phyloP scores from a whole-genome alignment of 2,329 filamentous ascomycete species.

The Hypoxylon sp. region DNA sequence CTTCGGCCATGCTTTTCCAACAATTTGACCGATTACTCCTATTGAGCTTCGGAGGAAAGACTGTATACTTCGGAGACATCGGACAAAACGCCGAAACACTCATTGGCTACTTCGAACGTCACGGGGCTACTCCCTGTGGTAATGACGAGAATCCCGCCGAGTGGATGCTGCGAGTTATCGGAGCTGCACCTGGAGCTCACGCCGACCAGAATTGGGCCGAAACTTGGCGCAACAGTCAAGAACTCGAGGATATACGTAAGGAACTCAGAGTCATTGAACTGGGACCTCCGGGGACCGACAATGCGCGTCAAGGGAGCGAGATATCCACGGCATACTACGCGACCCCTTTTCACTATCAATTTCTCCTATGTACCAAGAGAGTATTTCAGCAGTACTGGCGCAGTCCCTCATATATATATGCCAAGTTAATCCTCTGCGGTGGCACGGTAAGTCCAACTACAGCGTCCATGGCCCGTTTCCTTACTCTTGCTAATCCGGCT shows the following conservation, averaged over 20 bases:
- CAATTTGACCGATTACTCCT: slow-evolving; percentile 68
- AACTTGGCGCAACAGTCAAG: slow-evolving; percentile 67
- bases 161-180: slow-evolving; percentile 68
- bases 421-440: slow-evolving; percentile 73
- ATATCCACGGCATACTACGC: slow-evolving; percentile 68
- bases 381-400: slow-evolving; percentile 90
- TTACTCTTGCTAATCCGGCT: slow-evolving; percentile 46
- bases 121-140: slow-evolving; percentile 68
- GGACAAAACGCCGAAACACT: slow-evolving; percentile 64
- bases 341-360: slow-evolving; percentile 77
- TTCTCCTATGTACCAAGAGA: slow-evolving; percentile 74
- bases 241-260: slow-evolving; percentile 52
- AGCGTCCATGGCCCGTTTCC: slow-evolving; percentile 48
- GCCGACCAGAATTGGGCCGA: slow-evolving; percentile 52
- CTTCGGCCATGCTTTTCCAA: slow-evolving; percentile 59
- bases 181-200: slow-evolving; percentile 37
- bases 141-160: slow-evolving; percentile 73
- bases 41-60: slow-evolving; percentile 67
- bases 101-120: slow-evolving; percentile 70
- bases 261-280: slow-evolving; percentile 37
- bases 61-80: slow-evolving; percentile 71
- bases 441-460: slow-evolving; percentile 25
- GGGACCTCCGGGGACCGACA: slow-evolving; percentile 10
- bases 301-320: slow-evolving; percentile 65
- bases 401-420: slow-evolving; percentile 82